Evolutionary conservation across 345 rosid genomes (phyloP).

Genomic region (Acer campestre): DNA sequence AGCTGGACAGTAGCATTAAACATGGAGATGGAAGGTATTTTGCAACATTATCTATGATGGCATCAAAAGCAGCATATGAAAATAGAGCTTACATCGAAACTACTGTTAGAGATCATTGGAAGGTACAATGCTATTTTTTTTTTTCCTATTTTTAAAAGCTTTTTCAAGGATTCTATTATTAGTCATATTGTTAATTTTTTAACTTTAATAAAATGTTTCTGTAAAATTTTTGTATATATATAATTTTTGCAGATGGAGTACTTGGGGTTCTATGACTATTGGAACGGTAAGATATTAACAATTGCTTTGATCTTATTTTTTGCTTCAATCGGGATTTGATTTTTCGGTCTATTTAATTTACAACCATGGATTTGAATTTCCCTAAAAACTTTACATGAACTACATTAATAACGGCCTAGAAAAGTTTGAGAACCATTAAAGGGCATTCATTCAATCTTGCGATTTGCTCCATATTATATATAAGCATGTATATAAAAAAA

Average conservation of each 20-base stretch:
- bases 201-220: neutral
- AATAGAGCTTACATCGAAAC: constrained; percentile 46
- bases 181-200: neutral
- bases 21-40: constrained; percentile 42
- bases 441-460: too few species aligned
- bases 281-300: constrained; percentile 58
- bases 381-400: too few species aligned
- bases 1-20: constrained; percentile 42
- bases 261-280: constrained; percentile 54
- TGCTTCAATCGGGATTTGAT: too few species aligned
- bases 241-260: constrained; percentile 51
- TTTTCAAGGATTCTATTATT: too few species aligned
- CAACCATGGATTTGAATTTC: too few species aligned
- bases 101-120: constrained; percentile 52
- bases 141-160: neutral
- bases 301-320: too few species aligned
- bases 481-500: too few species aligned
- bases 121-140: constrained; percentile 28
- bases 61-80: constrained; percentile 68
- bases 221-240: neutral
- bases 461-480: too few species aligned
- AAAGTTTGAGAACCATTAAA: too few species aligned
- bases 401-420: too few species aligned
- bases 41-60: constrained; percentile 61
- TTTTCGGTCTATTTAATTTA: too few species aligned